Base-by-base conservation (phyloP, 2,329 filamentous ascomycete species). In the Rhexocercosporidium sp. region DNA sequence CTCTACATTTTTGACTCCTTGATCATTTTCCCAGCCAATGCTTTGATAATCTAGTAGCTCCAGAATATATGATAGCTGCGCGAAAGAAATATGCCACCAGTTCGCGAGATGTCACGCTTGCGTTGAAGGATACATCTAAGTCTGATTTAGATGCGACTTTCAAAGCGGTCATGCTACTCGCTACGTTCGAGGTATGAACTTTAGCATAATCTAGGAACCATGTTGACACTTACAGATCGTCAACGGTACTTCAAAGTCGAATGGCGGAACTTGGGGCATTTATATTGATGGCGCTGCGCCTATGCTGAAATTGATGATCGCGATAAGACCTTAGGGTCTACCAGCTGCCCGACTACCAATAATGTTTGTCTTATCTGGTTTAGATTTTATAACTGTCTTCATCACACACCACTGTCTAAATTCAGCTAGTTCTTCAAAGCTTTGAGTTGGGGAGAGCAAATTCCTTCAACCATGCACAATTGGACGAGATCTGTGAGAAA, bases 131-230 rank as follows among this genome's bases (percentile, higher is more conserved):
- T 65, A 79, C 81, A 0, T 69, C 69, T 14, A 81, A 82, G 67
- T 80, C 81, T 3, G 75, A 82, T 67, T 82, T 84, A 65, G 83
- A 86, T 69, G 82, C 79, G 53, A 85, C 83, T 1, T 84, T 87
- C 79, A 81, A 86, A 12, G 81, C 82, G 1, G 80, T 86, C 11
- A 78, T 87, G 57, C 81, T 86, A 37, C 78, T 87, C 8, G 82
- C 83, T 54, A 81, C 83, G 5, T 87, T 84, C 69, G 84, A 87
- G 74, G 73, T 75, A 62, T 70, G 68, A 67, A 5, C 14, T 54
- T 39, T 8, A 4, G 25, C 27, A 14, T 16, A 9, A 11, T 8
- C 59, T 27, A 6, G 4, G 14, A 16, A 12, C 27, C 8, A 6
- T 25, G 25, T 12, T 46, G 22, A 61, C 62, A 61, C 47, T 44